Conservation (phyloP, 805 yeast genomes). For the Ogataea angusta region DNA sequence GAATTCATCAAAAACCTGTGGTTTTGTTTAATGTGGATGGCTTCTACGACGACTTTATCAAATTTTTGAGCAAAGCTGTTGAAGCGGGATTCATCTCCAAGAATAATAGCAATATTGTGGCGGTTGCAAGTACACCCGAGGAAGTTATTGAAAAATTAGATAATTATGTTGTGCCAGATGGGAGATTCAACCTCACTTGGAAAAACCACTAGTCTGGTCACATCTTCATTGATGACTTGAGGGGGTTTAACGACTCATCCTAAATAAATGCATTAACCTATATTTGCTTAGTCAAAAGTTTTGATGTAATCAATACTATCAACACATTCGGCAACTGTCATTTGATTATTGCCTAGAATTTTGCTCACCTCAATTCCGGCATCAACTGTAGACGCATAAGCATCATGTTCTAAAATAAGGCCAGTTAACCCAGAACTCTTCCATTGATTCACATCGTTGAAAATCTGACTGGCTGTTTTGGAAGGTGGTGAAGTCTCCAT, state of each 20-base stretch:
- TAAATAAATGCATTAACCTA: too few species aligned
- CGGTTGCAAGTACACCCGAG: constrained; percentile 63
- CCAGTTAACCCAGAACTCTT: constrained; percentile 44
- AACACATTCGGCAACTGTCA: constrained; percentile 78
- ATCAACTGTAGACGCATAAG: constrained; percentile 59
- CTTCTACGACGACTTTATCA: constrained; percentile 67
- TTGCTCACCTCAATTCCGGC: constrained; percentile 59
- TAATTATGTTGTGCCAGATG: constrained; percentile 63
- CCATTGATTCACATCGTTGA: constrained; percentile 57
- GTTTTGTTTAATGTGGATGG: constrained; percentile 77
- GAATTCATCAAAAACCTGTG: constrained; percentile 80
- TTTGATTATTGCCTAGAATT: constrained; percentile 56
- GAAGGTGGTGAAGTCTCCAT: constrained; percentile 44
- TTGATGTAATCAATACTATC: constrained; percentile 62
- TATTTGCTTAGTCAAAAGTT: constrained; percentile 13
- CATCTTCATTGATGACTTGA: too few species aligned
- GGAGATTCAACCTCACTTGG: constrained; percentile 76
- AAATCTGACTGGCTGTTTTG: constrained; percentile 51
- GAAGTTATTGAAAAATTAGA: constrained; percentile 65
- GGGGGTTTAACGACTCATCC: too few species aligned
- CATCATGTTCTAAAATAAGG: constrained; percentile 85
- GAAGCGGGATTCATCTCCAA: constrained; percentile 63
- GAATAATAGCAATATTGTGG: constrained; percentile 64
- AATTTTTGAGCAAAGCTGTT: constrained; percentile 59
- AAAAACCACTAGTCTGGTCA: constrained; percentile 21